Conservation (phyloP, 2,329 filamentous ascomycete species). For the Tolypocladium cylindrosporum region DNA sequence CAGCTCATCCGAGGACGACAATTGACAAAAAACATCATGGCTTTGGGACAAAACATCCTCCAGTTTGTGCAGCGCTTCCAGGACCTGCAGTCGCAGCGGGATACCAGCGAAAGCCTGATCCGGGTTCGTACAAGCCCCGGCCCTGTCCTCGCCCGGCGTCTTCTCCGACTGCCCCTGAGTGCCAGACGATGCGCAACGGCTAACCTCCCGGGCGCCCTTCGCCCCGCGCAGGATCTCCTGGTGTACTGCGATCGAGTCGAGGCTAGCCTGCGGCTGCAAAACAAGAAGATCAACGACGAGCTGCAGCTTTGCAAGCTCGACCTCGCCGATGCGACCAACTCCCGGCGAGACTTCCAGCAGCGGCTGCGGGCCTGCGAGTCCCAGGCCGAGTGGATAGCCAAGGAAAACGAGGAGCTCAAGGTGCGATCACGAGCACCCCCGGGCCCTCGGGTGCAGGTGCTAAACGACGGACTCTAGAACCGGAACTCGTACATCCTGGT, state of each 20-base stretch:
- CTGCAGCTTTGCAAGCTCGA: conserved; percentile 38
- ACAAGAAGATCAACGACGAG: conserved; percentile 26
- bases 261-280: conserved; percentile 31
- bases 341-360: conserved; percentile 40
- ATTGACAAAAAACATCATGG: conserved; percentile 7
- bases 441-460: neutral
- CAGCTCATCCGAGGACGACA: neutral
- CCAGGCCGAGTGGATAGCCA: conserved; percentile 21
- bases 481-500: conserved; percentile 50
- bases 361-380: conserved; percentile 29
- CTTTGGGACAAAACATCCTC: conserved; percentile 20
- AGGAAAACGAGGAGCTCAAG: conserved; percentile 34
- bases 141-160: neutral
- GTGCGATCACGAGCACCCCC: conserved; percentile 16
- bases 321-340: conserved; percentile 36
- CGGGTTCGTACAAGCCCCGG: conserved; percentile 26
- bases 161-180: neutral
- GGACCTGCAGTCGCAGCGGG: conserved; percentile 28
- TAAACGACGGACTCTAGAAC: conserved; percentile 23
- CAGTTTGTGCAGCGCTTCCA: conserved; percentile 39
- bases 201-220: neutral
- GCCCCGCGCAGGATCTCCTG: conserved; percentile 18
- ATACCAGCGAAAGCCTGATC: conserved; percentile 33
- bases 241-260: conserved; percentile 31
- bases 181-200: neutral